Base-by-base conservation (phyloP, 768 basidiomycete species). In the Hypholoma fasciculare region DNA sequence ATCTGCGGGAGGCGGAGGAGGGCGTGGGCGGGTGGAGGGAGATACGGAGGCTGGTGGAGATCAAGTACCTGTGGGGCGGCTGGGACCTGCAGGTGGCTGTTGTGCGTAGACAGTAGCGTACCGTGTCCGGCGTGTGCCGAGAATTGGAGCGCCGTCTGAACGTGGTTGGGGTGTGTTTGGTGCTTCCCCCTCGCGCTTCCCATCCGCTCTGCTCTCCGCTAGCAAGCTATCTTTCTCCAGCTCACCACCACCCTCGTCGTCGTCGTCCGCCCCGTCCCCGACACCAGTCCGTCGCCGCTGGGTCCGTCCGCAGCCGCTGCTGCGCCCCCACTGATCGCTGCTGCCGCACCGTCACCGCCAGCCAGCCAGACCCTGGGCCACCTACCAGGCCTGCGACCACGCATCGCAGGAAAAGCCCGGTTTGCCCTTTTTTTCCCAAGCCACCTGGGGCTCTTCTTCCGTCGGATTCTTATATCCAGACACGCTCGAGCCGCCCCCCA, bases 61-160 rank as follows among this genome's bases (percentile, higher is more conserved):
- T 94, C 63, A 91, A 91, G 76, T 88, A 89, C 65, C 75, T 93
- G 54, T 77, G 86, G 14, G 89, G 90, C 23, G 90, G 92, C 48
- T 93, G 92, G 90, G 93, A 94, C 71, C 83, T 95, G 58, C 89
- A 94, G 76, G 78, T 96, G 54, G 93, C 93, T 13, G 85, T 90
- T 30, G 91, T 94, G 39, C 80, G 90, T 58, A 78, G 91, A 58
- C 88, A 90, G 57, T 58, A 61, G 54, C 54, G 56, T 52, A 60
- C 52, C n/a, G 51, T 57, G 60, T 48, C 37, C 57, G 49, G 58
- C 52, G 54, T 48, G 56, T 50, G 20, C 49, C 53, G 47, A 59
- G 40, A 58, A 73, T 54, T 54, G 70, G 60, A 69, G 67, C 70
- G 74, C 73, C 54, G 37, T 37, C 69, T 66, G 65, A 67, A 67